phyloP scores from a whole-genome alignment of 2,329 filamentous ascomycete genomes.

The Fusarium drepaniforme region DNA sequence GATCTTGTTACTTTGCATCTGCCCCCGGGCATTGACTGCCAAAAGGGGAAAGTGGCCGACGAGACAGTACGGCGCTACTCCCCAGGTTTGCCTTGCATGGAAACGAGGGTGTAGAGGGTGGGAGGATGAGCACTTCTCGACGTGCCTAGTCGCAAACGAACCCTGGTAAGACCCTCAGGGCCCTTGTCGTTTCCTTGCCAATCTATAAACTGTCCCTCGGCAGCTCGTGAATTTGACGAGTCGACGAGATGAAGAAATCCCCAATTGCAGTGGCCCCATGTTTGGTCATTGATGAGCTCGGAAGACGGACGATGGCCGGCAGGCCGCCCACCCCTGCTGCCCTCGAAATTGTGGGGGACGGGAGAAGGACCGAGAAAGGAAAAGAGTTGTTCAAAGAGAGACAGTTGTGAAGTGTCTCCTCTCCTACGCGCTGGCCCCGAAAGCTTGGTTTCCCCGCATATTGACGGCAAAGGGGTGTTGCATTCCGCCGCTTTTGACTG shows the following conservation, averaged over 20 bases:
- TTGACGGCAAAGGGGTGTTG: conserved; percentile 3
- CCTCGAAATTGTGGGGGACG: conserved; percentile 14
- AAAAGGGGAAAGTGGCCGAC: conserved; percentile 42
- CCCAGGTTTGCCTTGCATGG: conserved; percentile 47
- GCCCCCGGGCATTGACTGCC: conserved; percentile 41
- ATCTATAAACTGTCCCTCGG: conserved; percentile 38
- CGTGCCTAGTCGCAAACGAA: conserved; percentile 2
- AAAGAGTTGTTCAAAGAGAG: conserved; percentile 10
- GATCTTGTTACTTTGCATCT: conserved; percentile 44
- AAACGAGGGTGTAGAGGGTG: conserved; percentile 11
- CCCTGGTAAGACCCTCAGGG: conserved; percentile 15
- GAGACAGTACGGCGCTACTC: conserved; percentile 36
- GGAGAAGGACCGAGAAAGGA: conserved; percentile 29
- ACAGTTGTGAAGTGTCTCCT: conserved; percentile 5
- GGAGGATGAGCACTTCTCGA: conserved; percentile 20
- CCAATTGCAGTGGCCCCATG: conserved; percentile 6
- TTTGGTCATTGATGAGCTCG: conserved; percentile 17
- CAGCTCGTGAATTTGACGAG: conserved; percentile 42
- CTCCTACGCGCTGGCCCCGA: conserved; percentile 6
- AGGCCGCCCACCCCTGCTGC: conserved; percentile 18
- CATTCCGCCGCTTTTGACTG: conserved; percentile 22
- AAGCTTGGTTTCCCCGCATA: conserved; percentile 26
- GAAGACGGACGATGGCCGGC: conserved; percentile 36
- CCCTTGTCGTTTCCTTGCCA: conserved; percentile 22
- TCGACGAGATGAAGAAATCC: conserved; percentile 27